A percentile compares a stretch with the other conserved stretches of the same genome.
Evolutionary conservation across 2,329 filamentous ascomycete species (phyloP).

Genomic region (Penicillium italicum): DNA sequence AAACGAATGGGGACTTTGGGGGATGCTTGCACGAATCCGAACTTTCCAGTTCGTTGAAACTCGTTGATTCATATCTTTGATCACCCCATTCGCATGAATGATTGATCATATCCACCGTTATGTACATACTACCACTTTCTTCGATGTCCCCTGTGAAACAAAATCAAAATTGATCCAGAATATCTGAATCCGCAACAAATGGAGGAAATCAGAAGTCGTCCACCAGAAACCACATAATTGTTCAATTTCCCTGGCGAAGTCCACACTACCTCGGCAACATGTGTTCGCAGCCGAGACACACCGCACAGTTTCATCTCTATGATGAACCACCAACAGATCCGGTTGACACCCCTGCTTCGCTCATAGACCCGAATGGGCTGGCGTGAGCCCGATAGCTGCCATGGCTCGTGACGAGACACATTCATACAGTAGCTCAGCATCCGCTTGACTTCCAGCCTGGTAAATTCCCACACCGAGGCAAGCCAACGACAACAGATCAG

Average conservation of each 20-base stretch:
- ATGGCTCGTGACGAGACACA: conserved; percentile 48
- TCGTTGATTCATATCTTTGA: not conserved
- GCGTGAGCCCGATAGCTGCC: conserved; percentile 33
- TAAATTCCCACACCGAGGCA: conserved; percentile 64
- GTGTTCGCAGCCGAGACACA: conserved; percentile 25
- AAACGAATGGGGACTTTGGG: not conserved
- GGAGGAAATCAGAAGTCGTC: conserved; percentile 15
- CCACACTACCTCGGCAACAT: conserved; percentile 40
- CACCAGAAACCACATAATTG: conserved; percentile 27
- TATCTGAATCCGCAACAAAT: not conserved
- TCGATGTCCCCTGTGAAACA: not conserved
- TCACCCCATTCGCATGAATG: not conserved
- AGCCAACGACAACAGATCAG: conserved; percentile 62
- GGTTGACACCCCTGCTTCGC: conserved; percentile 12
- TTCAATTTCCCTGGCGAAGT: conserved; percentile 31
- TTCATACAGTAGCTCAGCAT: conserved; percentile 58
- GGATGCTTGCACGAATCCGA: not conserved
- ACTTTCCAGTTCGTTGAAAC: not conserved
- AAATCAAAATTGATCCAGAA: not conserved
- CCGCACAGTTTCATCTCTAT: conserved; percentile 32
- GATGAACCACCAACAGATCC: conserved; percentile 25
- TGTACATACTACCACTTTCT: not conserved
- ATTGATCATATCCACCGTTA: not conserved
- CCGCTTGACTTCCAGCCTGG: conserved; percentile 59
- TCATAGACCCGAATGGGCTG: not conserved